A percentile compares a stretch with the other conserved stretches of the same genome.
These are phyloP conservation scores for Torulaspora indica DNA, from an alignment of 805 yeast species.

Conservation along the genomic window DNA sequence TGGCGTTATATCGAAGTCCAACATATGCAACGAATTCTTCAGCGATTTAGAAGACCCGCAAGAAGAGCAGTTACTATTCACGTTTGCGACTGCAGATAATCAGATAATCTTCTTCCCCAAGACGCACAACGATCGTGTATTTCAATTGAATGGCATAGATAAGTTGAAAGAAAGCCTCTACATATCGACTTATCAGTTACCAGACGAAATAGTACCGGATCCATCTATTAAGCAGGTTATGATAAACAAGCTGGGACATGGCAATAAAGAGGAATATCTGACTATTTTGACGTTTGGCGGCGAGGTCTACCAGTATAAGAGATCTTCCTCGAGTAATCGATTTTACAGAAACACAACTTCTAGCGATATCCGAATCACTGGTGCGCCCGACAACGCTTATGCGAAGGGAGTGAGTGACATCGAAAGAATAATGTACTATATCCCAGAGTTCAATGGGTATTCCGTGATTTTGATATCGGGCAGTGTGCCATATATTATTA, in stretches of 20 bases:
- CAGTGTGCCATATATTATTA: slow-evolving; percentile 59
- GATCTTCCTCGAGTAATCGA: slow-evolving; percentile 34
- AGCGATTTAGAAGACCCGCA: slow-evolving; percentile 21
- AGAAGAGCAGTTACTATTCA: slow-evolving; percentile 42
- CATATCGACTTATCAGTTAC: slow-evolving; percentile 34
- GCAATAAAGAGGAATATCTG: slow-evolving; percentile 54
- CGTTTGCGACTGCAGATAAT: slow-evolving; percentile 73
- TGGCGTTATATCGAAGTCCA: slow-evolving; percentile 56
- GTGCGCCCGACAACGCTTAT: slow-evolving; percentile 77
- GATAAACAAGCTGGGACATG: slow-evolving; percentile 61
- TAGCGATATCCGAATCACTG: slow-evolving; percentile 49
- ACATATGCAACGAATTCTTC: slow-evolving; percentile 42
- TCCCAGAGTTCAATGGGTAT: slow-evolving; percentile 54
- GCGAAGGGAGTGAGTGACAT: slow-evolving; percentile 56
- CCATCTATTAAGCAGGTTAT: slow-evolving; percentile 69
- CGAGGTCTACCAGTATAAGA: slow-evolving; percentile 63
- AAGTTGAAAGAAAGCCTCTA: slow-evolving; percentile 40
- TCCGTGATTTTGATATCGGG: slow-evolving; percentile 70
- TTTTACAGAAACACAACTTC: slow-evolving; percentile 25
- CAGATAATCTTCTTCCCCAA: slow-evolving; percentile 60
- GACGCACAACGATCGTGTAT: slow-evolving; percentile 42
- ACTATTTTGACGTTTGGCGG: slow-evolving; percentile 77
- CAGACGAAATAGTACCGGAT: slow-evolving; percentile 51
- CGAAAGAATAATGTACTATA: slow-evolving; percentile 61
- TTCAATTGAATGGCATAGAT: slow-evolving; percentile 38